Percentiles rank a stretch among this genome's conserved stretches.
These are phyloP conservation scores for Bruguiera parviflora DNA, from an alignment of 345 rosid genomes.

Conservation along the genomic window DNA sequence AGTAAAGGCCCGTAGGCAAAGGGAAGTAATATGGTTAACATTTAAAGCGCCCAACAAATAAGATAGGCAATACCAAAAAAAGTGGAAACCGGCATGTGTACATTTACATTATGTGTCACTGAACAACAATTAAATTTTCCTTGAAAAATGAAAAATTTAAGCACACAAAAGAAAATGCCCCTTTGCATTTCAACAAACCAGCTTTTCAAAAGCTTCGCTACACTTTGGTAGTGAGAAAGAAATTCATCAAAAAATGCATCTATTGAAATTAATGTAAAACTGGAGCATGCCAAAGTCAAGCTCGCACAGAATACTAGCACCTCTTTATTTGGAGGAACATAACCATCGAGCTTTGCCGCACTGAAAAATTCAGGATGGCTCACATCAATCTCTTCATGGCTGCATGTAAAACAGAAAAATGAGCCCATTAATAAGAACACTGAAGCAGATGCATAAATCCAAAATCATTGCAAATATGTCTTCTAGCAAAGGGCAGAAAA, in stretches of 20 bases:
- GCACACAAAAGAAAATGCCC: background rate
- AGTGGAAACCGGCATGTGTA: background rate
- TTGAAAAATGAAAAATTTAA: background rate
- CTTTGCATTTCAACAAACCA: slow-evolving; percentile 10
- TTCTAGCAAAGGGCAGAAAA: slow-evolving; percentile 3
- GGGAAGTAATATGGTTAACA: background rate
- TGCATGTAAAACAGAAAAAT: slow-evolving; percentile 30
- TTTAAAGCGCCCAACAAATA: background rate
- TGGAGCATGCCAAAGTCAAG: slow-evolving; percentile 13
- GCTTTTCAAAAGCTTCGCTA: background rate
- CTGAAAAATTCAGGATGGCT: slow-evolving; percentile 93
- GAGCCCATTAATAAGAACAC: slow-evolving; percentile 4
- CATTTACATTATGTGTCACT: too few species aligned
- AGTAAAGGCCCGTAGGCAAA: background rate
- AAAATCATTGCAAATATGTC: background rate
- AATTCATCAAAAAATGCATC: slow-evolving; percentile 10
- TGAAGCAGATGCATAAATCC: slow-evolving; percentile 2
- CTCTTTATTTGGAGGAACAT: slow-evolving; percentile 87
- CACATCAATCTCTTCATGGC: slow-evolving; percentile 91
- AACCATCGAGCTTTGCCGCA: slow-evolving; percentile 86
- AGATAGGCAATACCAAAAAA: background rate
- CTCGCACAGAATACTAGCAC: slow-evolving; percentile 26
- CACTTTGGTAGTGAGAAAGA: background rate
- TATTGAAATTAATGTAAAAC: background rate
- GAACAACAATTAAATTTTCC: background rate